Evolutionary conservation across 371 early-diverging fungal genomes (phyloP).

Genomic region (Rhizomucor pusillus): DNA sequence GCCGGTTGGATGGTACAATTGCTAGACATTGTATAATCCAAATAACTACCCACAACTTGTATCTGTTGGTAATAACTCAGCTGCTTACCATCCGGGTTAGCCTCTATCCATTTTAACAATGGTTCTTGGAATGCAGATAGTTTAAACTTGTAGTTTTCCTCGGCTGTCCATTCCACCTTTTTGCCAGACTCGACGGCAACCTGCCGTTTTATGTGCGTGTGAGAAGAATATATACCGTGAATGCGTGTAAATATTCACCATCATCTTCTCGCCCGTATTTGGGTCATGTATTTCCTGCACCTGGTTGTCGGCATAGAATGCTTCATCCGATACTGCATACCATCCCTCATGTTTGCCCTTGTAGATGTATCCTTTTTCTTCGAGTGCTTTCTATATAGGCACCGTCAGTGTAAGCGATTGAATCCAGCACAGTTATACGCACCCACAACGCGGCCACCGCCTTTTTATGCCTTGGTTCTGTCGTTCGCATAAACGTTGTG

Average conservation of each 20-base stretch:
- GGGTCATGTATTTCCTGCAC: constrained; percentile 64
- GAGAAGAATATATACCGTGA: background rate
- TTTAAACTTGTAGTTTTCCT: constrained; percentile 93
- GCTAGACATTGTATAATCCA: constrained; percentile 25
- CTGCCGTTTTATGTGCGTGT: constrained; percentile 13
- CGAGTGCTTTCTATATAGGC: constrained; percentile 51
- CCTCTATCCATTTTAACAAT: constrained; percentile 69
- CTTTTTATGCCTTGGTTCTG: constrained; percentile 67
- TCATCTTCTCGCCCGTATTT: constrained; percentile 54
- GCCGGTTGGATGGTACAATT: constrained; percentile 63
- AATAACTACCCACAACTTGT: background rate
- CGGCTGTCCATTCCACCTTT: constrained; percentile 84
- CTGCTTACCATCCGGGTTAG: constrained; percentile 34
- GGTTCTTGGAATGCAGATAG: constrained; percentile 62
- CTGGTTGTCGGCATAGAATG: constrained; percentile 79
- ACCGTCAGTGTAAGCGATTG: background rate
- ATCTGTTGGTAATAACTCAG: background rate
- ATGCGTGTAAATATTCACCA: constrained; percentile 26
- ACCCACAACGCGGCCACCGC: constrained; percentile 82
- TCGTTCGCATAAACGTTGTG: constrained; percentile 87
- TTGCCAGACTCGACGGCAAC: constrained; percentile 82
- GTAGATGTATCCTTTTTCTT: constrained; percentile 80
- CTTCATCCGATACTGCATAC: constrained; percentile 96
- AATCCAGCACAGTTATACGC: constrained; percentile 1
- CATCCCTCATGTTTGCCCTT: constrained; percentile 92